Evolutionary conservation across 2,329 filamentous ascomycete genomes (phyloP), one percentile per base, ranked within the genome.

Genomic region (Monosporascus sp.): DNA sequence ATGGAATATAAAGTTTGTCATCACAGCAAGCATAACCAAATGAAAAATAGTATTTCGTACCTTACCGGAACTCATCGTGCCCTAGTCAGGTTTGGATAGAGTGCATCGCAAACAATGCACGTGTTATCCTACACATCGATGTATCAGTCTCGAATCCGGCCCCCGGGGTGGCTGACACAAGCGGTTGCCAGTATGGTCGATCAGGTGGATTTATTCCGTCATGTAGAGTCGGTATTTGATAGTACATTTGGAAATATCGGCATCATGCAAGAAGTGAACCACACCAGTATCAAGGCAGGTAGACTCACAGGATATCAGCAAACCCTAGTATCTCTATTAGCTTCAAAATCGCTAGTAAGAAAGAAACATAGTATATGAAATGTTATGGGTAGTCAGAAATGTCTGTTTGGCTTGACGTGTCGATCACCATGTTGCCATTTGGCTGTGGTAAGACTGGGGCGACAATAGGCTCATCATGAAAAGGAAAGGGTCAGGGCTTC

Each of bases 1-100:
- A 89, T 87, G 83, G 84, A 87, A 85, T 84, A 75, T 78, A 77
- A 75, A 46, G 74, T 80, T 75, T 76, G 77, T 81, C 85, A 89
- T 89, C 86, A 88, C 74, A 74, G 72, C 72, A 67, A 61, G 47
- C 55, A 52, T 60, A 59, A 49, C 59, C 56, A 54, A 59, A 64
- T 40, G 52, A 55, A 54, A 58, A 58, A 54, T 51, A 37, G 18
- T 63, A 70, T 22, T 11, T 28, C 61, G 45, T 65, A 68, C 65
- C 65, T 65, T 63, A 63, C 53, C 46, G 45, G 3, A 6, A 5
- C 14, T 20, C 11, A 11, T 17, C 22, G 11, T 15, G 17, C 15
- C 11, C 20, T 22, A 26, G 40, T 35, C 31, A 14, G 31, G 31
- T 5, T 35, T 35, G 31, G 9, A 14, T 35, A 35, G 5, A 35